These are phyloP conservation scores for Penicillium longicatenatum DNA, from an alignment of 495 filamentous ascomycete species.

Conservation along the genomic window DNA sequence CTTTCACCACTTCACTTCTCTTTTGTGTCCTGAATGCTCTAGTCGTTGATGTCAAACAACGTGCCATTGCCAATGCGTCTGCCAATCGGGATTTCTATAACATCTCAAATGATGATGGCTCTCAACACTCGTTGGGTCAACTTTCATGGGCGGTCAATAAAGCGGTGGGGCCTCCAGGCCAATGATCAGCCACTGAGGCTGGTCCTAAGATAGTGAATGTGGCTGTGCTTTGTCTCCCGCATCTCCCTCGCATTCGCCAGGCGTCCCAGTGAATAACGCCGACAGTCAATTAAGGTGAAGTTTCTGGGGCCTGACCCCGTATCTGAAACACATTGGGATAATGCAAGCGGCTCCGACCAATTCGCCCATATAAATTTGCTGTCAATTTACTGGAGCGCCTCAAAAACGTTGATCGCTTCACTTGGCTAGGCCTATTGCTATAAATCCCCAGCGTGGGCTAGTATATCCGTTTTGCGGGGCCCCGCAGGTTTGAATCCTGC, in stretches of 20 bases:
- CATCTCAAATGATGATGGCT: too few relatives aligned
- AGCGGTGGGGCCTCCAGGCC: too few relatives aligned
- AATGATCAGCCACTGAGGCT: conserved; percentile 1
- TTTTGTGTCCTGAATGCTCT: too few relatives aligned
- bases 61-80: too few relatives aligned
- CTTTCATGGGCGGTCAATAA: too few relatives aligned
- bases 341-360: background rate
- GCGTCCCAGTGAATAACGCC: background rate
- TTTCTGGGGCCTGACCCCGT: too few relatives aligned
- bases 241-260: conserved; percentile 6
- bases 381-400: background rate
- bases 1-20: too few relatives aligned
- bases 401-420: background rate
- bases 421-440: background rate
- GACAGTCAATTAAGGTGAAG: background rate
- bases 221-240: conserved; percentile 16
- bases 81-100: too few relatives aligned
- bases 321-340: background rate
- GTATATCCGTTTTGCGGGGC: background rate
- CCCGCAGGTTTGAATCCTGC: background rate
- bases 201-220: background rate
- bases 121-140: too few relatives aligned
- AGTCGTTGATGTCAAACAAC: too few relatives aligned
- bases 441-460: background rate
- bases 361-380: background rate